Evolutionary conservation across 1,284 basidiomycete genomes (phyloP).

Genomic region (Polyporus tsugae): DNA sequence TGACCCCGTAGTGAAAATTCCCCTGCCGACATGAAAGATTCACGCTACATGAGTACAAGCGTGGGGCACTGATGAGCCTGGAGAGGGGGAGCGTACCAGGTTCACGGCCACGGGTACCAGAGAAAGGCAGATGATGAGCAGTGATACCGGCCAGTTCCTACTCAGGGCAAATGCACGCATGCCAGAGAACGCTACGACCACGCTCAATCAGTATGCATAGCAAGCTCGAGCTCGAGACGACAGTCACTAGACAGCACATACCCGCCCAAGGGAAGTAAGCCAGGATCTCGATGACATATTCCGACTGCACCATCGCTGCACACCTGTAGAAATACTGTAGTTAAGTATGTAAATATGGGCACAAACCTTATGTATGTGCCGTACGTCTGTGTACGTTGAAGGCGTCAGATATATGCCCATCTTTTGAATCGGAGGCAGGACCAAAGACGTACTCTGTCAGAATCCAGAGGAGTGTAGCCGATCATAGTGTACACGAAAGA

Average conservation of each 20-base stretch:
- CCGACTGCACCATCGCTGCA: background rate
- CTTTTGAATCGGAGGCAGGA: background rate
- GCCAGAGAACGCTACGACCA: background rate
- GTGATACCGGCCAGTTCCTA: background rate
- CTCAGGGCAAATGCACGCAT: conserved; percentile 3
- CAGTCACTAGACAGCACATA: background rate
- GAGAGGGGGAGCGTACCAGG: background rate
- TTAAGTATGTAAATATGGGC: background rate
- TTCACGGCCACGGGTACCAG: background rate
- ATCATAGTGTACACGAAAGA: background rate
- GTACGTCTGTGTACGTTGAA: background rate
- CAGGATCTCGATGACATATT: background rate
- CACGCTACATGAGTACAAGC: background rate
- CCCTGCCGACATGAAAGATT: background rate
- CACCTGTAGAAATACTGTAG: background rate
- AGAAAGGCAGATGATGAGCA: background rate
- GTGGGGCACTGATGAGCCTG: no score
- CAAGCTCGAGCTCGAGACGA: background rate
- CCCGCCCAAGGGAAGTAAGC: background rate
- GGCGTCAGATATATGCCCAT: background rate
- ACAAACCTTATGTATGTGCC: background rate
- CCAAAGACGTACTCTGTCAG: background rate
- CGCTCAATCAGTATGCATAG: background rate
- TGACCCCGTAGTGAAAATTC: background rate
- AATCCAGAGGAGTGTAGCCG: background rate